Conservation (phyloP, 78 protist genomes). For the Chrysochromulina parva region DNA sequence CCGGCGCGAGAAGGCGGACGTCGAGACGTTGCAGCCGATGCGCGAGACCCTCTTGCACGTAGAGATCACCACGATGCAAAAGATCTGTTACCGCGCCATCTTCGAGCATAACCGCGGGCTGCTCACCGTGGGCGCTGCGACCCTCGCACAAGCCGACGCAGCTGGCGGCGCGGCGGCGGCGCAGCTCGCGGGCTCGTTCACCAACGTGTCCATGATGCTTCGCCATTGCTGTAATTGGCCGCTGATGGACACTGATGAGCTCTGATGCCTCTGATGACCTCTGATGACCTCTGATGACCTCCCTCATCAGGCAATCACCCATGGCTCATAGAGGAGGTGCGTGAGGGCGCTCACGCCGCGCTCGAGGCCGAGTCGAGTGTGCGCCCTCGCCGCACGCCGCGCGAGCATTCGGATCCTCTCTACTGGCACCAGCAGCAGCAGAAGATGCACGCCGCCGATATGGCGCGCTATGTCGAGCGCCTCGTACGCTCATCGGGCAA, state of each 20-base stretch:
- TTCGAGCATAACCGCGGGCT: conserved; percentile 69
- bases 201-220: conserved; percentile 83
- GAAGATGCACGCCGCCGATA: neutral
- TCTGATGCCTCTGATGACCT: too few species aligned
- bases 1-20: conserved; percentile 89
- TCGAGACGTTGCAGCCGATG: conserved; percentile 91
- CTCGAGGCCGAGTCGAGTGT: conserved; percentile 68
- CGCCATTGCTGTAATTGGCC: conserved; percentile 55
- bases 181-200: conserved; percentile 36
- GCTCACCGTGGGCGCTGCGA: neutral
- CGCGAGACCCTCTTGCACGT: conserved; percentile 86
- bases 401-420: neutral
- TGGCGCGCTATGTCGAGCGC: conserved; percentile 23
- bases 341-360: conserved; percentile 32
- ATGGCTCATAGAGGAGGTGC: conserved; percentile 68
- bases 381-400: neutral
- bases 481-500: neutral
- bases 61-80: conserved; percentile 88
- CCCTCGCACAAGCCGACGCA: too few species aligned
- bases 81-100: conserved; percentile 90
- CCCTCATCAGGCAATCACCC: conserved; percentile 84
- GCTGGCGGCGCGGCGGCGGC: neutral
- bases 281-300: too few species aligned
- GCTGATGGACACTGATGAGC: too few species aligned
- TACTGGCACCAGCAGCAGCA: neutral